phyloP scores from a whole-genome alignment of 352 stramenopile genomes.

The Phytopythium ostracodes region DNA sequence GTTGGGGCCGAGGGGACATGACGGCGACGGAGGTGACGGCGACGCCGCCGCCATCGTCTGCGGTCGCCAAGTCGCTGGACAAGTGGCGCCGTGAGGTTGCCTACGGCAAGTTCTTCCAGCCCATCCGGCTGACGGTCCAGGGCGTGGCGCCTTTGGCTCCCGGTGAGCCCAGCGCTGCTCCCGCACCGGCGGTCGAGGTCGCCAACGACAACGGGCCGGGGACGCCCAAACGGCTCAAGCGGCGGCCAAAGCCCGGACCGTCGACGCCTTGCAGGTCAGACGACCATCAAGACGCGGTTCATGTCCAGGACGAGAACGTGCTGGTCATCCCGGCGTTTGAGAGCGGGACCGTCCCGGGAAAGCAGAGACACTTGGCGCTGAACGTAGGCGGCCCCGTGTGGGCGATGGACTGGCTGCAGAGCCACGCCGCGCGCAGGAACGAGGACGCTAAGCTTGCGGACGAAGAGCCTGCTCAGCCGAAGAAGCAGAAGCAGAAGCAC shows the following conservation, averaged over 20 bases:
- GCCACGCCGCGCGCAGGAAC: conserved; percentile 10
- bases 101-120: conserved; percentile 42
- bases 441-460: neutral
- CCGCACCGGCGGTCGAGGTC: neutral
- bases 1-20: neutral
- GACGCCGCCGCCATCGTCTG: too few relatives aligned
- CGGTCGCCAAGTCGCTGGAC: conserved; percentile 18
- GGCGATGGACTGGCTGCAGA: conserved; percentile 78
- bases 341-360: conserved; percentile 14
- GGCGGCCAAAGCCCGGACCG: neutral
- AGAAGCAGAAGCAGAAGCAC: conserved; percentile 17
- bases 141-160: neutral
- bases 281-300: too few relatives aligned
- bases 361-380: conserved; percentile 32
- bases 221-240: neutral
- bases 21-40: too few relatives aligned
- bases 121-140: conserved; percentile 34
- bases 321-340: conserved; percentile 48
- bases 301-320: neutral
- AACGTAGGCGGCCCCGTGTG: conserved; percentile 75
- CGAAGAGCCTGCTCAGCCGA: conserved; percentile 6
- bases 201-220: neutral
- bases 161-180: neutral
- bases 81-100: conserved; percentile 30
- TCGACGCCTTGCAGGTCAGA: neutral